Percentiles rank a stretch among this genome's conserved stretches.
These are phyloP conservation scores for Russula foetens DNA, from an alignment of 768 basidiomycete genomes.

Conservation along the genomic window DNA sequence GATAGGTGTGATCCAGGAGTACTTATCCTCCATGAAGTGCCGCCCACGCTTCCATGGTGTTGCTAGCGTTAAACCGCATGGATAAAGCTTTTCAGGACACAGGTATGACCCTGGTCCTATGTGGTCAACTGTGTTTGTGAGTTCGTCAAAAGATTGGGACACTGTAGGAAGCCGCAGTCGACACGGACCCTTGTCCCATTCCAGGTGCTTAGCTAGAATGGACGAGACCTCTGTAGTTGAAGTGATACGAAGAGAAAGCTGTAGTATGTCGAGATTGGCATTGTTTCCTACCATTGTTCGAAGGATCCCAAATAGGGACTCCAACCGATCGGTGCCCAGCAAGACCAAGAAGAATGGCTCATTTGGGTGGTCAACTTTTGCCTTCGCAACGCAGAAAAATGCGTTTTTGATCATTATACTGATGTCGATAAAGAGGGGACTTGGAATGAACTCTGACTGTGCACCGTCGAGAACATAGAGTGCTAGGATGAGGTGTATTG, in stretches of 20 bases:
- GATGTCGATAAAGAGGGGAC: slow-evolving; percentile 27
- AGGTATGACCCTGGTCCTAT: no score
- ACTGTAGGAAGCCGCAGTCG: no score
- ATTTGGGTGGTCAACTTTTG: no score
- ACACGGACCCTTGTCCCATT: background rate
- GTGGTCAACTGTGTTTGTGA: no score
- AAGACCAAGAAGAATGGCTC: no score
- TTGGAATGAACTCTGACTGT: slow-evolving; percentile 24
- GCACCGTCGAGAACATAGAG: slow-evolving; percentile 10
- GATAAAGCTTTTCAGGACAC: no score
- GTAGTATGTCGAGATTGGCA: background rate
- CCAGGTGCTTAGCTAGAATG: no score
- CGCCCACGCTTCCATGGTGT: background rate
- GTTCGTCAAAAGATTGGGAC: no score
- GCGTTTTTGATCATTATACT: slow-evolving; percentile 35
- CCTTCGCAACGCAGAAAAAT: no score
- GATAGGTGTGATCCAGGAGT: background rate
- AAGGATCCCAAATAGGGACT: slow-evolving; percentile 11
- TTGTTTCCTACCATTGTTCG: background rate
- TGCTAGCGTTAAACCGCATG: no score
- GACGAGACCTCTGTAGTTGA: no score
- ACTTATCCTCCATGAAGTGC: background rate
- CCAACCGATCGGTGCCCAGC: slow-evolving; percentile 22
- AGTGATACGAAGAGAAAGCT: background rate
- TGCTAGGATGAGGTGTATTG: background rate